Evolutionary conservation across 2,329 filamentous ascomycete species (phyloP).

Genomic region (Venturia nashicola): DNA sequence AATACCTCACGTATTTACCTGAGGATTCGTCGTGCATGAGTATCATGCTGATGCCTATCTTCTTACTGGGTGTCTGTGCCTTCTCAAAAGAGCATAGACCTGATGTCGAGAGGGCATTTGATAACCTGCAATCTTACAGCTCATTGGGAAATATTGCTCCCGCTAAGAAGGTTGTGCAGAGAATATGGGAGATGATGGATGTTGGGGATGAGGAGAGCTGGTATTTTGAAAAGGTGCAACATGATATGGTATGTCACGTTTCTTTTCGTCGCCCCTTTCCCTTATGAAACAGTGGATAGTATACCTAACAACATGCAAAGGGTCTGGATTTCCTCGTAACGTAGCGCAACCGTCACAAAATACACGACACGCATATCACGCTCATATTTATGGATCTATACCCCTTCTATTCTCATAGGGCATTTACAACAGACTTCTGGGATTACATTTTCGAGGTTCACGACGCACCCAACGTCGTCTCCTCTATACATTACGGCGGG

Average conservation of each 20-base stretch:
- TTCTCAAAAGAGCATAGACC: conserved; percentile 43
- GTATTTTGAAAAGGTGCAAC: conserved; percentile 47
- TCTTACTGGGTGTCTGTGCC: conserved; percentile 48
- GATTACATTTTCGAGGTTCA: not conserved
- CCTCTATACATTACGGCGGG: not conserved
- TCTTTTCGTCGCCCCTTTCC: not conserved
- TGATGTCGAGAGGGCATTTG: conserved; percentile 42
- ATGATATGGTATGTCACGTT: not conserved
- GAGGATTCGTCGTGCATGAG: conserved; percentile 43
- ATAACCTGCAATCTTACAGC: conserved; percentile 41
- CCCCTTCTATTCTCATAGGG: not conserved
- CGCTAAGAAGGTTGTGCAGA: conserved; percentile 42
- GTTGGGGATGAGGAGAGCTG: conserved; percentile 42
- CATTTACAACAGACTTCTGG: not conserved
- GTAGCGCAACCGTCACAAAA: not conserved
- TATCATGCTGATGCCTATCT: conserved; percentile 48
- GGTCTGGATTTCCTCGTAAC: not conserved
- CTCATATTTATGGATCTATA: not conserved
- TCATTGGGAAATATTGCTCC: conserved; percentile 46
- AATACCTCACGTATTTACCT: conserved; percentile 43
- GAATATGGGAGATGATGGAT: conserved; percentile 50
- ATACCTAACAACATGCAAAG: not conserved
- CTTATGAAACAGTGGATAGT: not conserved
- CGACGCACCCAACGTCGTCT: not conserved
- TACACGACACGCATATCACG: not conserved